Evolutionary conservation across 495 filamentous ascomycete genomes (phyloP).

Genomic region (Talaromyces stipitatus): DNA sequence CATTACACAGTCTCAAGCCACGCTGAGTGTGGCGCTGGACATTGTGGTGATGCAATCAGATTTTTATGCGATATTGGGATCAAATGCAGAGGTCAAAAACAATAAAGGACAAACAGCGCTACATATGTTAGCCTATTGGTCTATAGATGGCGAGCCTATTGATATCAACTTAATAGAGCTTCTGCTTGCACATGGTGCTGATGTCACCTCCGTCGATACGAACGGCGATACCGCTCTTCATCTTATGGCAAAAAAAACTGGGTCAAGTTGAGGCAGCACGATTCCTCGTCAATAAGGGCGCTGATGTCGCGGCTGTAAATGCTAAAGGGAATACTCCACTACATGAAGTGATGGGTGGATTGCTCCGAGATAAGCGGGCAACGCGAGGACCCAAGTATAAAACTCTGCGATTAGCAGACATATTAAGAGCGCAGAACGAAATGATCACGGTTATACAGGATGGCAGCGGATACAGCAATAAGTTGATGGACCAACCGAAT

Average conservation of each 20-base stretch:
- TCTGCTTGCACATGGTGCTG: slow-evolving; percentile 7
- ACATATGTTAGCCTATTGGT: slow-evolving; percentile 8
- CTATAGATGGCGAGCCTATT: slow-evolving; percentile 6
- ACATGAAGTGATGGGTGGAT: slow-evolving; percentile 5
- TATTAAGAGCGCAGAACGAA: slow-evolving; percentile 2
- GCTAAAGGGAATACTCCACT: slow-evolving; percentile 12
- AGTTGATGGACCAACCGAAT: slow-evolving; percentile 9
- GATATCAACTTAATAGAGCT: slow-evolving; percentile 6
- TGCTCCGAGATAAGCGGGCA: neutral
- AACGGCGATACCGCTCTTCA: slow-evolving; percentile 10
- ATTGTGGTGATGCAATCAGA: slow-evolving; percentile 3
- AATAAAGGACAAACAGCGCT: slow-evolving; percentile 10
- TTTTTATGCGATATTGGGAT: slow-evolving; percentile 7
- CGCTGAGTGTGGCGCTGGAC: neutral
- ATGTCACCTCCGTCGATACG: slow-evolving; percentile 7
- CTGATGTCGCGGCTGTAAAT: slow-evolving; percentile 9
- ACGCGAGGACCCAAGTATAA: neutral
- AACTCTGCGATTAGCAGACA: neutral
- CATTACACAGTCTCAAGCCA: slow-evolving; percentile 9
- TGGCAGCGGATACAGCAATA: neutral
- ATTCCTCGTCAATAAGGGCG: slow-evolving; percentile 10
- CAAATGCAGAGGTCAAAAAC: slow-evolving; percentile 6
- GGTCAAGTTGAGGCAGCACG: slow-evolving; percentile 4
- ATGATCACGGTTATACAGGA: slow-evolving; percentile 1
- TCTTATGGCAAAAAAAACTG: slow-evolving; percentile 10